Evolutionary conservation across 495 filamentous ascomycete species (phyloP), one percentile per base, ranked within the genome.

Genomic region (Melanomma pulvis-pyrius): DNA sequence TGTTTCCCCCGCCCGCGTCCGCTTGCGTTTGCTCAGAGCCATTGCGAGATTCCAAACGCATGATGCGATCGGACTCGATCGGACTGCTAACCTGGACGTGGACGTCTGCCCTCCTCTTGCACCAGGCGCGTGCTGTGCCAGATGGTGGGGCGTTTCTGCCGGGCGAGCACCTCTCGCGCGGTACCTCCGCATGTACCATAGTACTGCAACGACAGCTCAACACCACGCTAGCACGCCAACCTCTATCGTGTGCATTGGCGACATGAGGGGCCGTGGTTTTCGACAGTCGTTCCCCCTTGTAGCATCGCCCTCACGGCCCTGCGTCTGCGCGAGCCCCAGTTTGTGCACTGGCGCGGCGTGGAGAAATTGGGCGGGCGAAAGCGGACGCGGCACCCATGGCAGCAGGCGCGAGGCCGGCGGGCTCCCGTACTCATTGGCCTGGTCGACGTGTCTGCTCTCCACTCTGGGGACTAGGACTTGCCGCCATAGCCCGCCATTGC

Each of bases 371-470:
- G n/a, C 36, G 13, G 13, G 54, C 32, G 63, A 59, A 59, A 44
- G 54, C 56, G 54, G 54, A 29, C 63, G 48, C 36, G 55, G 54
- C 55, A 66, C 26, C 12, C 28, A 8, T n/a, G 3, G 19, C 60
- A 48, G 54, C 48, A 36, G 28, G 29, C 47, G 54, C 55, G 49
- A 67, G 46, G 21, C 2, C 63, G 48, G 24, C 63, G 24, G 7
- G 29, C 11, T 30, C 19, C 21, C 15, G 53, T 26, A 30, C 34
- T 50, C 61, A 64, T 69, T 64, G 67, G 67, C 54, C 44, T 50
- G 51, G 21, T 9, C 22, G n/a, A 41, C 6, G 24, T 15, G 22
- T 21, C 46, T 9, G 59, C 50, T n/a, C n/a, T n/a, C n/a, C n/a
- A n/a, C n/a, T n/a, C n/a, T n/a, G n/a, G n/a, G n/a, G n/a, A n/a